Percentiles rank a stretch among this genome's conserved stretches.
Conservation (phyloP, 140 eudicot species). For the Erigeron philadelphicus region DNA sequence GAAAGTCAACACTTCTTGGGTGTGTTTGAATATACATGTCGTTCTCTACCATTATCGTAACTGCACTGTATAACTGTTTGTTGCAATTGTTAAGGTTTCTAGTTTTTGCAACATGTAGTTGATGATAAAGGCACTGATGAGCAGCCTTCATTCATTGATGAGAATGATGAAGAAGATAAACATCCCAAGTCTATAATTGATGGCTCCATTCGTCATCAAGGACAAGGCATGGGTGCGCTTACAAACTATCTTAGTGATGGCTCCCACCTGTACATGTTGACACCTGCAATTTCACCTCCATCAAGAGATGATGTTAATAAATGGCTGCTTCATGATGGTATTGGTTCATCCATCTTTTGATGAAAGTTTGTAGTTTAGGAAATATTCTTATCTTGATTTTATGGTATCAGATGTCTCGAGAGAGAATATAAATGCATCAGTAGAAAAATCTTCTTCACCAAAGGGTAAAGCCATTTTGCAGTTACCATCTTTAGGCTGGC, state of each 20-base stretch:
- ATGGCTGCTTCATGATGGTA: slow-evolving; percentile 50
- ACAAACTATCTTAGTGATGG: slow-evolving; percentile 55
- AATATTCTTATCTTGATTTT: slow-evolving; percentile 18
- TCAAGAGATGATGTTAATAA: slow-evolving; percentile 43
- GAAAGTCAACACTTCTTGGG: background rate
- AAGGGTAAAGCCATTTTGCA: slow-evolving; percentile 26
- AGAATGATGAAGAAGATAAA: slow-evolving; percentile 28
- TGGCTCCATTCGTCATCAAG: slow-evolving; percentile 20
- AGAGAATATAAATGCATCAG: slow-evolving; percentile 14
- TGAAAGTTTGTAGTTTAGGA: slow-evolving; percentile 11
- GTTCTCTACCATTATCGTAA: slow-evolving; percentile 16
- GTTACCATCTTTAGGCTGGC: background rate
- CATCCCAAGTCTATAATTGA: slow-evolving; percentile 24
- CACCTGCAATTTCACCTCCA: slow-evolving; percentile 74
- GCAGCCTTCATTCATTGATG: slow-evolving; percentile 35
- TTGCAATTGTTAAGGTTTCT: slow-evolving; percentile 8
- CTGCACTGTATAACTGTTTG: background rate
- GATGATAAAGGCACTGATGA: slow-evolving; percentile 34
- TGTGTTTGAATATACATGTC: background rate
- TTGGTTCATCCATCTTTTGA: slow-evolving; percentile 25
- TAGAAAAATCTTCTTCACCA: slow-evolving; percentile 30
- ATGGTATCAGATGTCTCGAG: slow-evolving; percentile 25
- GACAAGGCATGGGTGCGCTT: slow-evolving; percentile 43
- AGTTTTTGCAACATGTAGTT: slow-evolving; percentile 30
- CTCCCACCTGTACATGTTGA: slow-evolving; percentile 61